These are phyloP conservation scores for Pezicula carpinea DNA, from an alignment of 2,329 filamentous ascomycete species.

Conservation along the genomic window DNA sequence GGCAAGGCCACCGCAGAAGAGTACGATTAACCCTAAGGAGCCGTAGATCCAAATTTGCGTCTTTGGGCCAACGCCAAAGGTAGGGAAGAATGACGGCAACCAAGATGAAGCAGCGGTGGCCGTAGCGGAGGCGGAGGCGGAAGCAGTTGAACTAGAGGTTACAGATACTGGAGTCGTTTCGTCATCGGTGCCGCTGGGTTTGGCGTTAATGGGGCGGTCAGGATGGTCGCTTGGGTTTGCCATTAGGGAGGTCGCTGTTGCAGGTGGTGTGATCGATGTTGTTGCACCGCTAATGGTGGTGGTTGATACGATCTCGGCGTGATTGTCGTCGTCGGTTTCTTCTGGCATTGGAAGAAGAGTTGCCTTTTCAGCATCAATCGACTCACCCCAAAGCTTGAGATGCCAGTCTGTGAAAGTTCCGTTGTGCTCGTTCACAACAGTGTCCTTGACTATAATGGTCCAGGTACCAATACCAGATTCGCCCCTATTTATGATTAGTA, in stretches of 20 bases:
- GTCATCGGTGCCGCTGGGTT: slow-evolving; percentile 23
- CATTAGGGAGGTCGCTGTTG: slow-evolving; percentile 38
- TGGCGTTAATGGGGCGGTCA: slow-evolving; percentile 51
- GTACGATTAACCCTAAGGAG: slow-evolving; percentile 73
- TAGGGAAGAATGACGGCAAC: slow-evolving; percentile 84
- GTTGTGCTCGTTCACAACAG: slow-evolving; percentile 66
- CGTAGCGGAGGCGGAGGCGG: too few species aligned
- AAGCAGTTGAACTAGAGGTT: slow-evolving; percentile 26
- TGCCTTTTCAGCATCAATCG: slow-evolving; percentile 70
- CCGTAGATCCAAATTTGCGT: slow-evolving; percentile 95
- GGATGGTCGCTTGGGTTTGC: slow-evolving; percentile 57
- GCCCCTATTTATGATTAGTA: slow-evolving; percentile 56
- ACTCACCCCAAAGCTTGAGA: slow-evolving; percentile 89
- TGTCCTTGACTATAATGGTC: slow-evolving; percentile 88
- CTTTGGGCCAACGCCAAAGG: slow-evolving; percentile 80
- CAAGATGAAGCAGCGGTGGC: slow-evolving; percentile 32
- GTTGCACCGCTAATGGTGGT: slow-evolving; percentile 51
- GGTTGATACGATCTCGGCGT: slow-evolving; percentile 58
- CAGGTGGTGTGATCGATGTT: slow-evolving; percentile 37
- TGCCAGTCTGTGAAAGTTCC: slow-evolving; percentile 89
- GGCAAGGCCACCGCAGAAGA: slow-evolving; percentile 79
- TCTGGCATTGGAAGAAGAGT: slow-evolving; percentile 74
- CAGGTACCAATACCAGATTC: slow-evolving; percentile 84
- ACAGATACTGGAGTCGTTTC: slow-evolving; percentile 12
- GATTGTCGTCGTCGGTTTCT: slow-evolving; percentile 78